Base-by-base conservation (phyloP, 805 yeast genomes). In the Sugiyamaella qingdaonensis region DNA sequence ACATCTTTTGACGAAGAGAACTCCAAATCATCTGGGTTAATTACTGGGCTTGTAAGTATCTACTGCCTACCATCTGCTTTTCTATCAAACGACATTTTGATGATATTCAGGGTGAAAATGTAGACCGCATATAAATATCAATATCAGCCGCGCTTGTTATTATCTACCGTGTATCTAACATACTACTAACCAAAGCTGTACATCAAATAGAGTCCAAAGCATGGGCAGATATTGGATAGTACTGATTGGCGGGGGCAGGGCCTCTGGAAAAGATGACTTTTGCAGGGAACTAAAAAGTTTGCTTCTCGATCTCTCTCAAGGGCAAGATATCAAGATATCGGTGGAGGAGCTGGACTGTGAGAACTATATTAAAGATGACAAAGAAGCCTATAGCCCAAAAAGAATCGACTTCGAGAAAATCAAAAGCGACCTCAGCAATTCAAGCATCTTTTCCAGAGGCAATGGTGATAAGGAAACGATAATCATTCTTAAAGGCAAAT, bases 401-500 rank as follows among this genome's bases (percentile, higher is more conserved):
- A 70, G 64, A 42, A 64, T 64, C 45, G 73, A 76, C 56, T 71
- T 76, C 49, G 64, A 58, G 1, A 49, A 48, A 18, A 49, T 74
- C 7, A 51, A 58, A 13, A 33, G 51, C 2, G 63, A 61, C 7
- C 34, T 67, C 41, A 49, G 54, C 19, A 32, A 34, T 10, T 21
- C 42, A 19, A 32, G 43, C 13, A n/a, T 39, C 19, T 33, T 19
- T 27, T 27, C 21, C 3, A 27, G 7, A 13, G 14, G 9, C 14
- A 10, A 18, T 14, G 14, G 21, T 9, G 13, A 35, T 16, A 24
- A n/a, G 29, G 49, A 36, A 7, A 27, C 19, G 5, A 61, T 80
- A 14, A 65, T 77, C 10, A 67, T 90, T 5, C 77, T 89, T 1
- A 84, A 84, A 59, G 97, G 98, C 1, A 71, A 85, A 16, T 91